Conservation (phyloP, 2,329 filamentous ascomycete genomes). For the Aspergillus pseudoviridinutans region DNA sequence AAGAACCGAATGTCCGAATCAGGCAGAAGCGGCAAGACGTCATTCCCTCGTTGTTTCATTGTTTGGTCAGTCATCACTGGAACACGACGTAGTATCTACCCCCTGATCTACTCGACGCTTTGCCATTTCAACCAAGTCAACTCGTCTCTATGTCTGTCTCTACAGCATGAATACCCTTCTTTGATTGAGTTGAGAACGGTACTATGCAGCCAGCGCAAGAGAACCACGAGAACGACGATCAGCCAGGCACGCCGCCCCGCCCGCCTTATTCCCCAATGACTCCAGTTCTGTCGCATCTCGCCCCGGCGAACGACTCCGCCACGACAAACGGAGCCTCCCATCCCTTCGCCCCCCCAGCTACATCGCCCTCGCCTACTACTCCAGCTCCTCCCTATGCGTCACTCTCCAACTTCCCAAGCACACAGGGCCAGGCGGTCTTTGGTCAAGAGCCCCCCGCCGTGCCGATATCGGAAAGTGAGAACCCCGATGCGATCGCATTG, state of each 20-base stretch:
- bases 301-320: constrained; percentile 18
- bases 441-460: constrained; percentile 37
- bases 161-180: neutral
- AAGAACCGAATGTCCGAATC: constrained; percentile 9
- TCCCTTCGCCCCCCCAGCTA: constrained; percentile 29
- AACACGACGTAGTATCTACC: neutral
- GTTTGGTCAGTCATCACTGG: neutral
- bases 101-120: neutral
- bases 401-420: constrained; percentile 11
- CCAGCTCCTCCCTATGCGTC: constrained; percentile 8
- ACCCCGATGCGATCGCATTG: constrained; percentile 83
- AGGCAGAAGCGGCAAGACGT: constrained; percentile 16
- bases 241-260: constrained; percentile 38
- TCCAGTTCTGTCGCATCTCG: constrained; percentile 39
- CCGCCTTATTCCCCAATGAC: constrained; percentile 48
- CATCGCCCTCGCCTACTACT: constrained; percentile 27
- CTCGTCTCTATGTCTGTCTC: neutral
- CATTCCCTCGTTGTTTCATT: constrained; percentile 2
- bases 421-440: constrained; percentile 22
- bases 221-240: constrained; percentile 14
- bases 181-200: constrained; percentile 26
- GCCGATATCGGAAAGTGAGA: constrained; percentile 50
- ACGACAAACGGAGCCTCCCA: constrained; percentile 20
- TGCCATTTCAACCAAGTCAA: neutral
- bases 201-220: constrained; percentile 24